Evolutionary conservation across 2,329 filamentous ascomycete genomes (phyloP), one percentile per base, ranked within the genome.

Genomic region (Sarocladium brachiariae): DNA sequence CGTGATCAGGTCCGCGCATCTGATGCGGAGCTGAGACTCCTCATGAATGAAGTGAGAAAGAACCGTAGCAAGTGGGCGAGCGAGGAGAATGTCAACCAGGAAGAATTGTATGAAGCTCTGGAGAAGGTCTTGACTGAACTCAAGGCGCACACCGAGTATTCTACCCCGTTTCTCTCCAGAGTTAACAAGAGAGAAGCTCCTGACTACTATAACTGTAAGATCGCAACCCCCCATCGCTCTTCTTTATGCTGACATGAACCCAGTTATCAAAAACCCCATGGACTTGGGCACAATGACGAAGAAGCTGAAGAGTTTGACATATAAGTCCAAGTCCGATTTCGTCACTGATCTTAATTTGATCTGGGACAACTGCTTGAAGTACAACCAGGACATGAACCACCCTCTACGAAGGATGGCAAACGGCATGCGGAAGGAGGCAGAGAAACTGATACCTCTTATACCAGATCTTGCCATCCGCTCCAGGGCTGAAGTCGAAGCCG

Each of bases 41-140:
- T 99, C 52, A 96, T 99, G 80, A 96, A 93, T 60, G 93, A 99
- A 68, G 93, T 99, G 16, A 83, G 93, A 56, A 99, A 97, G 68
- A 97, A 97, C 60, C 80, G 93, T 61, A 97, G 92, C 69, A 99
- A 99, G 70, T 99, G 93, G 93, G 92, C 93, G 3, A 97, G 87
- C 65, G 93, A 97, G 67, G 93, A 99, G 59, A 93, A 95, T 58
- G 86, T 99, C 54, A 92, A 93, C 53, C 93, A 99, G 68, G 93
- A 99, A 68, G 93, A 99, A 68, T 77, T 99, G 5, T 99, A 99
- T 65, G 93, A 99, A 71, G 89, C 93, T 10, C 77, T 93, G 13
- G 93, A 99, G 66, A 97, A 97, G 71, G 93, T 99, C 49, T 76
- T 99, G 61, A 95, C 91, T 62, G 92, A 97, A 66, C 81, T 99